Percentiles rank a stretch among this genome's conserved stretches.
These are phyloP conservation scores for Aureococcus anophagefferens DNA, from an alignment of 108 stramenopile species.

Conservation along the genomic window DNA sequence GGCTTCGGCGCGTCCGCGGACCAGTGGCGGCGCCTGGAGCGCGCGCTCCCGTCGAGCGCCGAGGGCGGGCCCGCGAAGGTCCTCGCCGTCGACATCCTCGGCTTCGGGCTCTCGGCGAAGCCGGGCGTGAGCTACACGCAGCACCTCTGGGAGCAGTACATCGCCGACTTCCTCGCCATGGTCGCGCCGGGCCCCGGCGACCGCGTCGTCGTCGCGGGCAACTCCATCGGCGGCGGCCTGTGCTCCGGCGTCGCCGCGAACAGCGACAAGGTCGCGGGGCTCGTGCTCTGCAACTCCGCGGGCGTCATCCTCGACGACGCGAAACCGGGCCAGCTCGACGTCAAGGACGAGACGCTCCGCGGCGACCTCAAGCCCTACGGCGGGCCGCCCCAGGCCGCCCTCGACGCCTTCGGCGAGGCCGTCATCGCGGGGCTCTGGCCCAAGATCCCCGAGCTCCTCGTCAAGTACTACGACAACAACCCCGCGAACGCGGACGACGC, in stretches of 20 bases:
- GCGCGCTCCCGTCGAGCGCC: no score
- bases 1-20: neutral
- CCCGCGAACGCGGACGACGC: neutral
- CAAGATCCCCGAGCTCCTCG: neutral
- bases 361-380: no score
- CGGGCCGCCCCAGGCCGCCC: no score
- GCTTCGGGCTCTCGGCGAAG: conserved; percentile 32
- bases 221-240: conserved; percentile 40
- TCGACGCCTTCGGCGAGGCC: no score
- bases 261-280: conserved; percentile 19
- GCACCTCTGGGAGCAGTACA: conserved; percentile 31
- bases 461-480: neutral
- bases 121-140: conserved; percentile 31
- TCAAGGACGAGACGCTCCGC: conserved; percentile 6
- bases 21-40: neutral
- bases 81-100: conserved; percentile 27
- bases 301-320: no score
- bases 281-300: conserved; percentile 30
- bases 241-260: conserved; percentile 30
- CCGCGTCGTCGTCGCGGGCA: conserved; percentile 33
- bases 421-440: no score
- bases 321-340: no score
- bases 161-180: conserved; percentile 18
- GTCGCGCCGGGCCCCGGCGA: conserved; percentile 2
- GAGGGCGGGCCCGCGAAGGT: no score